Conservation (phyloP, 2,329 filamentous ascomycete species). For the Aspergillus pseudoviridinutans region DNA sequence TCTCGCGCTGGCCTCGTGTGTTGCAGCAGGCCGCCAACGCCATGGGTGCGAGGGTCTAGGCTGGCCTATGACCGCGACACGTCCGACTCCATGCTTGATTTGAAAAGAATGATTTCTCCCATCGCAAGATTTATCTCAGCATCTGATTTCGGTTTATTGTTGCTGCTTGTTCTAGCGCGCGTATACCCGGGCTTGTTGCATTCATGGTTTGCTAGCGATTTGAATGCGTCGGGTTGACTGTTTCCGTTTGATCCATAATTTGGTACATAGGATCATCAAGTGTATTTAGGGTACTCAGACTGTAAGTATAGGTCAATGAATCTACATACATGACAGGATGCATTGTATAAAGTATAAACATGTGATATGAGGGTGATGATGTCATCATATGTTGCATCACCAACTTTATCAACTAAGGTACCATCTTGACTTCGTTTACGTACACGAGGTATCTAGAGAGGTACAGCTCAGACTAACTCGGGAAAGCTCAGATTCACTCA, state of each 20-base stretch:
- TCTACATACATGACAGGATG: too few species aligned
- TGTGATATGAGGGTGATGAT: not conserved
- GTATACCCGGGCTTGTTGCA: slow-evolving; percentile 1
- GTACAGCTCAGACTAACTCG: not conserved
- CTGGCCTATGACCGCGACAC: not conserved
- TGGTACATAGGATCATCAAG: slow-evolving; percentile 4
- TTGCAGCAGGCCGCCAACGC: slow-evolving; percentile 30
- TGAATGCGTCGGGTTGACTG: not conserved
- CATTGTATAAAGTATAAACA: too few species aligned
- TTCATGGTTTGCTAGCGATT: not conserved
- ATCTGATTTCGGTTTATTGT: slow-evolving; percentile 6
- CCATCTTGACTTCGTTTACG: not conserved
- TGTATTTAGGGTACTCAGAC: not conserved
- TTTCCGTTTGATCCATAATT: not conserved
- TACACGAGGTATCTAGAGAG: not conserved
- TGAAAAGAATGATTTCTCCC: slow-evolving; percentile 1
- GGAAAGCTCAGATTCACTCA: too few species aligned
- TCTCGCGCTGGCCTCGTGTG: slow-evolving; percentile 41
- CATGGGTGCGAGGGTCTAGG: slow-evolving; percentile 11
- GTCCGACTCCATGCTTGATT: not conserved
- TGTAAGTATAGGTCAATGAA: not conserved
- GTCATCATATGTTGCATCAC: too few species aligned
- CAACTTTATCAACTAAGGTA: too few species aligned
- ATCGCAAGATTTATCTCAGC: slow-evolving; percentile 5
- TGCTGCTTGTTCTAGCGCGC: slow-evolving; percentile 1